Base-by-base conservation (phyloP, 163 green algal genomes). In the Coccomyxa subellipsoidea region DNA sequence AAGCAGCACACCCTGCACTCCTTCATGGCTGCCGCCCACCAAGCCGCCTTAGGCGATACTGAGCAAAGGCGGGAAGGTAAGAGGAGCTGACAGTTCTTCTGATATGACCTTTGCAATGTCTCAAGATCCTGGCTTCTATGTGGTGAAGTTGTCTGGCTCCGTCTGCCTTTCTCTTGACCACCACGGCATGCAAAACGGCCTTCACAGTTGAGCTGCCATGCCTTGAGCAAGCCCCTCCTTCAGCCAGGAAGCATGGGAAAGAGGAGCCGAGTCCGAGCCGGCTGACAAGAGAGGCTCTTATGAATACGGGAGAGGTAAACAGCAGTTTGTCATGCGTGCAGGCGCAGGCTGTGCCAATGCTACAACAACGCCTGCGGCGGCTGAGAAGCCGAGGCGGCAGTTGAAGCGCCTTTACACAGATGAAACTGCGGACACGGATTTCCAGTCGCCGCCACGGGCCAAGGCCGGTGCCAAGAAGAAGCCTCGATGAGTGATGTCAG, bases 1-100 rank as follows among this genome's bases (percentile, higher is more conserved):
- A 71, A 78, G 21, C 82, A 86, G 69, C 35, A 54, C 78, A 86
- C 82, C 21, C 71, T 86, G 78, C 77, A 86, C 54, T 31, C 38
- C 36, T 86, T 81, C 66, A 70, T 86, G 5, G 53, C 39, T 12
- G 66, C 79, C 2, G 66, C 66, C 8, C 36, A 77, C 10, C 38
- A 78, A 15, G 31, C 10, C 66, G 4, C 32, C 29, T 73, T 27
- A 23, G 21, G 66, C 27, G 66, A 73, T 23, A 23, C 2, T 23
- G 8, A 73, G 66, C 47, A 66, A 66, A 66, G 47, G 12, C 47
- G 12, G 18, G 47, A 66, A 66, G 18, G n/a, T n/a, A n/a, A n/a
- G n/a, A n/a, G n/a, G n/a, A n/a, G n/a, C n/a, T 12, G 47, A 59
- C 47, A 59, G 47, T 18, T 27, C 47, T 59, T 59, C 47, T 2